These are phyloP conservation scores for Candida maesae DNA, from an alignment of 805 yeast species.

Conservation along the genomic window DNA sequence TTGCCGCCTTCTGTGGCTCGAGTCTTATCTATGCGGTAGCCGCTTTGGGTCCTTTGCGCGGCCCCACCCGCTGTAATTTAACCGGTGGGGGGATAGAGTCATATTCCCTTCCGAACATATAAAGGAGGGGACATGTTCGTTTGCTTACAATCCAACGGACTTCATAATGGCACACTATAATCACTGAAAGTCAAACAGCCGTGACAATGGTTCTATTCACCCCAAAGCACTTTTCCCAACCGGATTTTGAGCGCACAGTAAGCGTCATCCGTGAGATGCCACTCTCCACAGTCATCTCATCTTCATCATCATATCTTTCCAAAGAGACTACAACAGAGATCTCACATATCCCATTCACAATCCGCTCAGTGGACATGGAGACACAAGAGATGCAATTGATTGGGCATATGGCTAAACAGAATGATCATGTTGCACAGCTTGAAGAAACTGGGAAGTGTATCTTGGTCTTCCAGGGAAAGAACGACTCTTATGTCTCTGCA, in stretches of 20 bases:
- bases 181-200: no score
- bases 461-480: conserved; percentile 47
- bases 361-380: conserved; percentile 29
- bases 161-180: not conserved
- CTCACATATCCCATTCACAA: conserved; percentile 53
- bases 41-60: not conserved
- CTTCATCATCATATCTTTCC: conserved; percentile 15
- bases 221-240: conserved; percentile 26
- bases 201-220: conserved; percentile 26
- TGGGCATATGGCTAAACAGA: conserved; percentile 52
- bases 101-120: not conserved
- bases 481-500: conserved; percentile 53
- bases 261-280: conserved; percentile 45
- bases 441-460: conserved; percentile 34
- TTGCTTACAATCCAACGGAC: no score
- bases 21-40: conserved; percentile 1
- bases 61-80: not conserved
- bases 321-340: conserved; percentile 39
- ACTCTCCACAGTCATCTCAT: conserved; percentile 47
- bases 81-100: not conserved
- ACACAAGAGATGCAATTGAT: conserved; percentile 39
- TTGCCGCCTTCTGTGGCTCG: not conserved
- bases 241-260: conserved; percentile 36
- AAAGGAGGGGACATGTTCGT: no score
- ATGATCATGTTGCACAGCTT: conserved; percentile 46